Percentiles rank a stretch among this genome's conserved stretches.
Conservation (phyloP, 2,329 filamentous ascomycete genomes). For the Paraphaeosphaeria sporulosa region DNA sequence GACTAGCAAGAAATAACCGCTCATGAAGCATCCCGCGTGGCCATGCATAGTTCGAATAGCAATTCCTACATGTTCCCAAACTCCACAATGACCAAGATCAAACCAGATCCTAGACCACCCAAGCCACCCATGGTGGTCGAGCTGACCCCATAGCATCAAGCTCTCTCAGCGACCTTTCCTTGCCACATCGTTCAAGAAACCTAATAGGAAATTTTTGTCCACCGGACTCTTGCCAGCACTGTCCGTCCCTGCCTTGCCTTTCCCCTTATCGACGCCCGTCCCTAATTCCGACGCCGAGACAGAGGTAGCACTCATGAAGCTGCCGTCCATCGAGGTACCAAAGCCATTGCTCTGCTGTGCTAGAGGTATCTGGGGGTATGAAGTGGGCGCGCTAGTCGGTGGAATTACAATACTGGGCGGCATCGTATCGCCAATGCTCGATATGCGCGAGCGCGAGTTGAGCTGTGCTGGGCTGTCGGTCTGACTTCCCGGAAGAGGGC, state of each 20-base stretch:
- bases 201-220: slow-evolving; percentile 78
- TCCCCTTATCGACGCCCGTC: slow-evolving; percentile 17
- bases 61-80: background rate
- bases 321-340: slow-evolving; percentile 13
- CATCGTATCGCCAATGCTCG: slow-evolving; percentile 40
- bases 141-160: background rate
- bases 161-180: slow-evolving; percentile 34
- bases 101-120: background rate
- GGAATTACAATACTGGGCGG: slow-evolving; percentile 30
- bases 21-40: background rate
- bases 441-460: slow-evolving; percentile 42
- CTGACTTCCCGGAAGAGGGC: slow-evolving; percentile 41
- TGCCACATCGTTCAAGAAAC: slow-evolving; percentile 70
- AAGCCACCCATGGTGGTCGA: background rate
- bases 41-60: background rate
- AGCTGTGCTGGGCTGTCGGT: slow-evolving; percentile 37
- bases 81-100: background rate
- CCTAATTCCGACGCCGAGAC: slow-evolving; percentile 8
- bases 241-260: slow-evolving; percentile 16
- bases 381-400: slow-evolving; percentile 18
- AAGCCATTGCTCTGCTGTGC: slow-evolving; percentile 15
- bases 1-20: background rate
- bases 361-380: slow-evolving; percentile 9
- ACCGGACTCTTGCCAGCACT: slow-evolving; percentile 57
- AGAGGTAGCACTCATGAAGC: slow-evolving; percentile 12